A percentile compares a stretch with the other conserved stretches of the same genome.
Conservation (phyloP, 306 rosid genomes). For the Gastrolobium villosum region DNA sequence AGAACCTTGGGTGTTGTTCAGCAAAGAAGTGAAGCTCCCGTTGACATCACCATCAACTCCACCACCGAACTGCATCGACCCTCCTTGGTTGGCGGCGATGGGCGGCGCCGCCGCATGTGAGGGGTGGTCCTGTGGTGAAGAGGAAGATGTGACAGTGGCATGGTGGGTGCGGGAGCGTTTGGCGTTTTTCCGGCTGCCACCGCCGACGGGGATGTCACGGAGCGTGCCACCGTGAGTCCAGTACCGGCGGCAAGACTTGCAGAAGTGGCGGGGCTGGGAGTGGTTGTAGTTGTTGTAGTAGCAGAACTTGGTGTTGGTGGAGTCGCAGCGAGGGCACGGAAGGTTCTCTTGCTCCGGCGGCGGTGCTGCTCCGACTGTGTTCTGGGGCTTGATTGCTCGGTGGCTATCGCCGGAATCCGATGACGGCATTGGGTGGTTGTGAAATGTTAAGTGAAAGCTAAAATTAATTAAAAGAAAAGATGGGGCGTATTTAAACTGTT, state of each 20-base stretch:
- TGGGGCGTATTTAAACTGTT: too few species aligned
- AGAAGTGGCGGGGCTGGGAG: conserved; percentile 98
- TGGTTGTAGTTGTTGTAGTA: conserved; percentile 97
- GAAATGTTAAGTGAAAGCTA: background rate
- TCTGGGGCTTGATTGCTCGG: conserved; percentile 50
- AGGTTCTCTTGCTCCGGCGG: conserved; percentile 91
- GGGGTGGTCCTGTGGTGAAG: conserved; percentile 44
- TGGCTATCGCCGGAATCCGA: conserved; percentile 71
- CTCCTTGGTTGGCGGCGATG: conserved; percentile 34
- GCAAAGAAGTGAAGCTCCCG: conserved; percentile 82
- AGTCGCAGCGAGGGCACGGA: conserved; percentile 95
- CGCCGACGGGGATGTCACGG: conserved; percentile 96
- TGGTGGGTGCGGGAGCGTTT: conserved; percentile 84
- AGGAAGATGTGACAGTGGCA: conserved; percentile 19
- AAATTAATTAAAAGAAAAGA: too few species aligned
- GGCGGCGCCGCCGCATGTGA: conserved; percentile 57
- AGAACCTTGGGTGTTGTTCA: conserved; percentile 67
- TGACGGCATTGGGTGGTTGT: conserved; percentile 61
- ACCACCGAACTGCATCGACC: conserved; percentile 47
- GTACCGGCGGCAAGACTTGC: conserved; percentile 98
- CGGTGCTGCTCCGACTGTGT: conserved; percentile 59
- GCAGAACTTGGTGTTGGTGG: conserved; percentile 95
- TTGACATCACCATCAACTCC: conserved; percentile 59
- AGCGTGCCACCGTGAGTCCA: conserved; percentile 99
- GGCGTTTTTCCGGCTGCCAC: conserved; percentile 89